These are phyloP conservation scores for Boeremia lycopersici DNA, from an alignment of 2,329 filamentous ascomycete genomes.

Conservation along the genomic window DNA sequence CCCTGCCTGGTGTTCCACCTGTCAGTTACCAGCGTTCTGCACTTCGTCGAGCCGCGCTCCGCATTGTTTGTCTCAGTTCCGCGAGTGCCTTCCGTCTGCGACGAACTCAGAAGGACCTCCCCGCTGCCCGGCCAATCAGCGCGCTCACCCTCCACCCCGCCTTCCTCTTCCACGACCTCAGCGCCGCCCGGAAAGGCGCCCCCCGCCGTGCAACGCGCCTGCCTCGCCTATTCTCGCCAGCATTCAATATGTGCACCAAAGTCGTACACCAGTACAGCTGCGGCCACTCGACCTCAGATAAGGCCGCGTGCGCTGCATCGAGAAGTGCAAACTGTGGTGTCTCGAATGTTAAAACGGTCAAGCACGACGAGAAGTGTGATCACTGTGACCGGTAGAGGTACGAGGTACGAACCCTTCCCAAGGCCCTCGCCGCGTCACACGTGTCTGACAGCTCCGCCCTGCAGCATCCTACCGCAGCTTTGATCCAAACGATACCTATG, in stretches of 20 bases:
- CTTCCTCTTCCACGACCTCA: constrained; percentile 20
- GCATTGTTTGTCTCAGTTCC: constrained; percentile 18
- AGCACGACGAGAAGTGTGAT: constrained; percentile 56
- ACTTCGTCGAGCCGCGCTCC: constrained; percentile 9
- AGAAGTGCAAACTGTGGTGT: constrained; percentile 50
- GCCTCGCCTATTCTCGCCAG: constrained; percentile 26
- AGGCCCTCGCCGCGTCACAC: constrained; percentile 24
- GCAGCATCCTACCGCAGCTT: constrained; percentile 37
- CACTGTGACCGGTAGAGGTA: constrained; percentile 51
- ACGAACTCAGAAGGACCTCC: constrained; percentile 27
- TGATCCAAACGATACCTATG: constrained; percentile 43
- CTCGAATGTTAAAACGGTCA: constrained; percentile 52
- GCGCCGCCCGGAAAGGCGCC: constrained; percentile 31
- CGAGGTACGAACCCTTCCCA: constrained; percentile 28
- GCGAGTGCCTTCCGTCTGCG: constrained; percentile 10
- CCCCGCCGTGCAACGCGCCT: constrained; percentile 29
- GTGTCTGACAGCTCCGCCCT: constrained; percentile 34
- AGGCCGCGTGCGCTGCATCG: constrained; percentile 55
- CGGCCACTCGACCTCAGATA: constrained; percentile 52
- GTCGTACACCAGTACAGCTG: constrained; percentile 56
- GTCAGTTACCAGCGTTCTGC: constrained; percentile 1
- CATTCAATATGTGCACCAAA: constrained; percentile 52
- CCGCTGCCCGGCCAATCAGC: constrained; percentile 35
- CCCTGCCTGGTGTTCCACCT: constrained; percentile 3
- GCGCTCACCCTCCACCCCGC: constrained; percentile 29